Base-by-base conservation (phyloP, 2,329 filamentous ascomycete genomes). In the Colletotrichum cereale region DNA sequence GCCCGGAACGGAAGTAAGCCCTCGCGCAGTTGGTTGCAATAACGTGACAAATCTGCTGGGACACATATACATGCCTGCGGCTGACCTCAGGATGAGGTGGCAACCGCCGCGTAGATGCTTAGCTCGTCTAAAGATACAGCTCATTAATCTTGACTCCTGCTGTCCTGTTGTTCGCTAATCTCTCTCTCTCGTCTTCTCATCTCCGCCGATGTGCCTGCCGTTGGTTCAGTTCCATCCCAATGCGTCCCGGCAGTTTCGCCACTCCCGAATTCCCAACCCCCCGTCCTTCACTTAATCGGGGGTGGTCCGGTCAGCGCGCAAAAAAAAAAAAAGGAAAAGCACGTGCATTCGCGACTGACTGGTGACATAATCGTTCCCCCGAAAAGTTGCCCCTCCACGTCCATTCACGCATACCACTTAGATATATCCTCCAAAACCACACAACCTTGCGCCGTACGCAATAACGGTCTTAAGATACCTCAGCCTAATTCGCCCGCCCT, bases 301-400 rank as follows among this genome's bases (percentile, higher is more conserved):
- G 26, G 56, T 67, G 57, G 36, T 57, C 53, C 42, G 62, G 62
- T 62, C 60, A 52, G 44, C 50, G 16, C 34, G 10, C 31, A 11
- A 8, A 2, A 1, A 21, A 7, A 18, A 21, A 42, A 42, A 42
- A 11, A 44, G 10, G n/a, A 36, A 40, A 50, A 69, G 68, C 73
- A 74, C 72, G 73, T 74, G 68, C 62, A 38, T 74, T 73, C 68
- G 70, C 65, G 66, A 55, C 29, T 60, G 34, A 64, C 29, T 68
- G 63, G 72, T 73, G 74, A 74, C 66, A 74, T 73, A 73, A 73
- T 74, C 42, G 53, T 65, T 47, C n/a, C 36, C 36, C 14, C 58
- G 36, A 52, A 71, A 60, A 48, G 56, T 66, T 62, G 66, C 72
- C 70, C 70, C 66, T 70, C 61, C 65, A 65, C 31, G 44, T 29